Evolutionary conservation across 805 yeast species (phyloP).

Genomic region (Nakazawaea molendinolei): DNA sequence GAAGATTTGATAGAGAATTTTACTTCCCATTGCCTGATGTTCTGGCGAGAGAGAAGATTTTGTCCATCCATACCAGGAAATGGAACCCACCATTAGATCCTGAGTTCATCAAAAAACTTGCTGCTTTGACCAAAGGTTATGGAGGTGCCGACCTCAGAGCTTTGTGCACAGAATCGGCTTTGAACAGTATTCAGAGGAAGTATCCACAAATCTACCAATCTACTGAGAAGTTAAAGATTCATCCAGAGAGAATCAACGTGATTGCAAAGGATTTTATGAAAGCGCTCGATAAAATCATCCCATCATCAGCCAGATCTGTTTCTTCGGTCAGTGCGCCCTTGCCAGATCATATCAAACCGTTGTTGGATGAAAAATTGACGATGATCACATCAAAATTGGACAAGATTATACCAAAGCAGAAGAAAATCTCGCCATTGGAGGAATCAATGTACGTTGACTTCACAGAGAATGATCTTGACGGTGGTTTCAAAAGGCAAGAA

Average conservation of each 20-base stretch:
- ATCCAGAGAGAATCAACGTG: slow-evolving; percentile 66
- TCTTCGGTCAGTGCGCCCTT: slow-evolving; percentile 69
- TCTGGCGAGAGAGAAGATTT: slow-evolving; percentile 70
- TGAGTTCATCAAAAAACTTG: slow-evolving; percentile 57
- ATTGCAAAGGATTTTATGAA: slow-evolving; percentile 78
- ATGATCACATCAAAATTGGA: slow-evolving; percentile 42
- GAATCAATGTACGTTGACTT: slow-evolving; percentile 63
- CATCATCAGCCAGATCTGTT: slow-evolving; percentile 85
- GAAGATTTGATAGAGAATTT: slow-evolving; percentile 94
- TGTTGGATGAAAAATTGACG: slow-evolving; percentile 47
- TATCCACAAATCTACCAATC: slow-evolving; percentile 89
- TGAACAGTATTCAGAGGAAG: slow-evolving; percentile 82
- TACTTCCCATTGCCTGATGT: slow-evolving; percentile 90
- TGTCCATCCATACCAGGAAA: slow-evolving; percentile 78
- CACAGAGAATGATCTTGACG: slow-evolving; percentile 47
- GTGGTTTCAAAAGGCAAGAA: slow-evolving; percentile 66
- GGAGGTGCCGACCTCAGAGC: slow-evolving; percentile 98
- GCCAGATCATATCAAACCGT: slow-evolving; percentile 63
- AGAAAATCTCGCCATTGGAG: slow-evolving; percentile 51
- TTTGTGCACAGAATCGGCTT: slow-evolving; percentile 91
- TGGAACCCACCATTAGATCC: slow-evolving; percentile 74
- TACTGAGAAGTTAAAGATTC: slow-evolving; percentile 63
- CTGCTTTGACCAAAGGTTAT: slow-evolving; percentile 84
- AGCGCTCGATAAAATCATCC: slow-evolving; percentile 81
- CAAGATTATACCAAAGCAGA: slow-evolving; percentile 53